phyloP scores from a whole-genome alignment of 768 basidiomycete genomes.

The Suillus alpinus region DNA sequence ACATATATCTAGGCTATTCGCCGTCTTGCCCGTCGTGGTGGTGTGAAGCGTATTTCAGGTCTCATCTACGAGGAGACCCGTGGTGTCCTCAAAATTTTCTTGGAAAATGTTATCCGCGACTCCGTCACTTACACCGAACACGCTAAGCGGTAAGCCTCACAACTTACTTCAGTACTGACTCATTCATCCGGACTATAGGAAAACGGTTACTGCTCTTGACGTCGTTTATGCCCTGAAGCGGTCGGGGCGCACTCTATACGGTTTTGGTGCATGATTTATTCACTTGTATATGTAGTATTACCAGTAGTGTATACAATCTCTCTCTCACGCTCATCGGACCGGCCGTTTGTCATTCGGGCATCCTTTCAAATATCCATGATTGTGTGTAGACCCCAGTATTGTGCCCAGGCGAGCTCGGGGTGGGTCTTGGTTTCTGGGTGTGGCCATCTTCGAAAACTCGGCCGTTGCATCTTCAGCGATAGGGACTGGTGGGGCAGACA shows the following conservation, averaged over 20 bases:
- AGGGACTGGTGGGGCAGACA: background rate
- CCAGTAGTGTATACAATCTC: background rate
- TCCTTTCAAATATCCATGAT: background rate
- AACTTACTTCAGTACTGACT: background rate
- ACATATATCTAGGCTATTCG: slow-evolving; percentile 75
- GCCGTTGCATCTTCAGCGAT: slow-evolving; percentile 1
- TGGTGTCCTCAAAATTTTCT: slow-evolving; percentile 90
- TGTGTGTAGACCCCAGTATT: background rate
- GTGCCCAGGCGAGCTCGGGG: background rate
- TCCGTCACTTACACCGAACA: slow-evolving; percentile 94
- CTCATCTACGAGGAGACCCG: slow-evolving; percentile 92
- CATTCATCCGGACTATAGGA: slow-evolving; percentile 36
- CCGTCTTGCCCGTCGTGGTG: slow-evolving; percentile 87
- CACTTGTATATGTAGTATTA: background rate
- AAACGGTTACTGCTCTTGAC: slow-evolving; percentile 86
- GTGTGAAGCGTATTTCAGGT: slow-evolving; percentile 89
- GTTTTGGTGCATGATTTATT: slow-evolving; percentile 64
- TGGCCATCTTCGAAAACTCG: slow-evolving; percentile 2
- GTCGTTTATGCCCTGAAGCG: slow-evolving; percentile 76
- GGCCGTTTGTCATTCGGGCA: background rate
- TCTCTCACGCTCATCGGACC: background rate
- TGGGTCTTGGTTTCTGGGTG: background rate
- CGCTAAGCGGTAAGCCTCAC: slow-evolving; percentile 57
- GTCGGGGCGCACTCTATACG: slow-evolving; percentile 78
- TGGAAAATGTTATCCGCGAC: slow-evolving; percentile 86